Evolutionary conservation across 495 filamentous ascomycete genomes (phyloP).

Genomic region (Penicillium bovifimosum): DNA sequence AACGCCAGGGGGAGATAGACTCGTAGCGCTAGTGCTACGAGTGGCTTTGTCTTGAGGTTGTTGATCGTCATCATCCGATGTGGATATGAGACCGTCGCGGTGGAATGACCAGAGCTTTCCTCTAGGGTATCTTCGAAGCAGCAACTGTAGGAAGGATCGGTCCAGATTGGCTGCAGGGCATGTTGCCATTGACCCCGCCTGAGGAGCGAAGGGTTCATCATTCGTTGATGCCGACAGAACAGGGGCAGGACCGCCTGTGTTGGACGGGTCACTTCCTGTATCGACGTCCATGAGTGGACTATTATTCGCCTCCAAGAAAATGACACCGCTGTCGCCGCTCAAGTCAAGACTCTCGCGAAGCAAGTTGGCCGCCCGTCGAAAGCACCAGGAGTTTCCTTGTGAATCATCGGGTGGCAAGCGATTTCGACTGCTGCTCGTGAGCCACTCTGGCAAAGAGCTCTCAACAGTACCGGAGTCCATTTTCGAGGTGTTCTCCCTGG

Average conservation of each 20-base stretch:
- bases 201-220: constrained; percentile 37
- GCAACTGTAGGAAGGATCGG: constrained; percentile 40
- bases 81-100: constrained; percentile 39
- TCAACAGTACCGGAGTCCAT: constrained; percentile 17
- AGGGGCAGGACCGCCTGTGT: constrained; percentile 28
- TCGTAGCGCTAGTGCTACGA: constrained; percentile 4
- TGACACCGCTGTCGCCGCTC: constrained; percentile 45
- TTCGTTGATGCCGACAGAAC: constrained; percentile 36
- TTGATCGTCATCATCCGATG: constrained; percentile 39
- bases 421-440: constrained; percentile 30
- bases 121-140: constrained; percentile 54
- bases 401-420: constrained; percentile 34
- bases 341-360: constrained; percentile 53
- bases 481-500: constrained; percentile 6
- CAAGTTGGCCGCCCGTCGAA: constrained; percentile 52
- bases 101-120: constrained; percentile 65
- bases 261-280: constrained; percentile 32
- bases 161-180: constrained; percentile 35
- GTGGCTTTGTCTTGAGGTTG: constrained; percentile 19
- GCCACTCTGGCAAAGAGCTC: constrained; percentile 38
- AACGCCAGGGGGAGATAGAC: constrained; percentile 5
- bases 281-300: constrained; percentile 27
- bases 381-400: constrained; percentile 41
- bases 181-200: constrained; percentile 25
- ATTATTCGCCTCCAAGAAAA: constrained; percentile 46